phyloP scores from a whole-genome alignment of 768 basidiomycete genomes.

The Lactarius sp. region DNA sequence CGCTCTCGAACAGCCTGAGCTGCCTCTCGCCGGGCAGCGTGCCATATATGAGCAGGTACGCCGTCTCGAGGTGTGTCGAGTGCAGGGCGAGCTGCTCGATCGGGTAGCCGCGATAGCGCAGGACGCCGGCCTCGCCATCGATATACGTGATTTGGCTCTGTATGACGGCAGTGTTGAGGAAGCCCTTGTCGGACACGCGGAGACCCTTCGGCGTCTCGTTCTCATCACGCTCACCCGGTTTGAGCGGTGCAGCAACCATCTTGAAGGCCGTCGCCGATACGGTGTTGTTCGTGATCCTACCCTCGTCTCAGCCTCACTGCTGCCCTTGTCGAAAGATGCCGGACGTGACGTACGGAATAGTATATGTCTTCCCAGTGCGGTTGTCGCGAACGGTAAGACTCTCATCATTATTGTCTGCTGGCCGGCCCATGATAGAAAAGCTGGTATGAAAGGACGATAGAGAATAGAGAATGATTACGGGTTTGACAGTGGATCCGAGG shows the following conservation, averaged over 20 bases:
- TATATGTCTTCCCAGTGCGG: slow-evolving; percentile 75
- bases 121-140: slow-evolving; percentile 72
- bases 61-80: slow-evolving; percentile 75
- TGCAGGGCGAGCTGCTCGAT: slow-evolving; percentile 85
- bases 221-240: slow-evolving; percentile 63
- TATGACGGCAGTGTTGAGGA: slow-evolving; percentile 78
- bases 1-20: slow-evolving; percentile 58
- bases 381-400: slow-evolving; percentile 72
- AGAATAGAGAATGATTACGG: not conserved
- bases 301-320: not conserved
- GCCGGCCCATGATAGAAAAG: slow-evolving; percentile 18
- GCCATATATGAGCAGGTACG: slow-evolving; percentile 88
- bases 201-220: slow-evolving; percentile 81
- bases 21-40: slow-evolving; percentile 63
- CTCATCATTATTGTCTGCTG: slow-evolving; percentile 21
- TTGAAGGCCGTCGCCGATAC: slow-evolving; percentile 81
- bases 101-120: slow-evolving; percentile 84
- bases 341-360: slow-evolving; percentile 54
- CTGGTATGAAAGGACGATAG: not conserved
- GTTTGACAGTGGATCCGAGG: not conserved
- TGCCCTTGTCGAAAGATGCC: not conserved
- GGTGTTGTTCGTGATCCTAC: slow-evolving; percentile 72
- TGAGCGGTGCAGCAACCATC: slow-evolving; percentile 54
- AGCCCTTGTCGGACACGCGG: slow-evolving; percentile 74
- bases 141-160: slow-evolving; percentile 84